These are phyloP conservation scores for Microdochium bolleyi DNA, from an alignment of 2,329 filamentous ascomycete species.

Conservation along the genomic window DNA sequence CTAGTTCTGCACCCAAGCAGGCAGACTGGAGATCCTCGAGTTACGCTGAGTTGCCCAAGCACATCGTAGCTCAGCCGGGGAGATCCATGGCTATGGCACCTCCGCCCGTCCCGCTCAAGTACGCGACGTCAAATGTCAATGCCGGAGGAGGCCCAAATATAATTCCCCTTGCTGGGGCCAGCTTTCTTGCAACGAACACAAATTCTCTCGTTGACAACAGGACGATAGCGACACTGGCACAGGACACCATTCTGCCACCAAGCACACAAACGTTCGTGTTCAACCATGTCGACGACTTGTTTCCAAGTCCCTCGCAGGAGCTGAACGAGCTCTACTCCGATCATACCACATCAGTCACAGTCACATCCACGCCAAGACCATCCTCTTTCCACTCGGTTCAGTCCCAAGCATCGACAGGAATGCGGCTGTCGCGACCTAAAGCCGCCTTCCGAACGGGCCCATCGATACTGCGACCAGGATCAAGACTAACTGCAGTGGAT, in stretches of 20 bases:
- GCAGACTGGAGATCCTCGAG: conserved; percentile 5
- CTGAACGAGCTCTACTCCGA: conserved; percentile 40
- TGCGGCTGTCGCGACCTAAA: too few relatives aligned
- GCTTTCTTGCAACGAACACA: too few relatives aligned
- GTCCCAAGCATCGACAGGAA: too few relatives aligned
- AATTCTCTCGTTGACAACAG: neutral
- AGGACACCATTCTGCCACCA: conserved; percentile 1
- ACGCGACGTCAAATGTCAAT: conserved; percentile 6
- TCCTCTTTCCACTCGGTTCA: too few relatives aligned
- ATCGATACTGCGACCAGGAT: too few relatives aligned
- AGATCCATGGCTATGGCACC: conserved; percentile 14
- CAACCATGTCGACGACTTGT: conserved; percentile 41
- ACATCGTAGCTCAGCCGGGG: neutral
- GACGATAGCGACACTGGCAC: conserved; percentile 11
- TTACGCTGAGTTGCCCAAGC: neutral
- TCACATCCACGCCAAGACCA: too few relatives aligned
- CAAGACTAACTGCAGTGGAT: too few relatives aligned
- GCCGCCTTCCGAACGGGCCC: too few relatives aligned
- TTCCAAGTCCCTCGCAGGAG: conserved; percentile 49
- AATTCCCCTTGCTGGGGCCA: too few relatives aligned
- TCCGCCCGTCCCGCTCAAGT: conserved; percentile 15
- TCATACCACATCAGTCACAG: too few relatives aligned
- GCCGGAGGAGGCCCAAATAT: too few relatives aligned
- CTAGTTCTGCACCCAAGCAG: neutral
- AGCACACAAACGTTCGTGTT: conserved; percentile 47